Evolutionary conservation across 257 asterid genomes (phyloP), one percentile per base, ranked within the genome.

Genomic region (Coffea eugenioides): DNA sequence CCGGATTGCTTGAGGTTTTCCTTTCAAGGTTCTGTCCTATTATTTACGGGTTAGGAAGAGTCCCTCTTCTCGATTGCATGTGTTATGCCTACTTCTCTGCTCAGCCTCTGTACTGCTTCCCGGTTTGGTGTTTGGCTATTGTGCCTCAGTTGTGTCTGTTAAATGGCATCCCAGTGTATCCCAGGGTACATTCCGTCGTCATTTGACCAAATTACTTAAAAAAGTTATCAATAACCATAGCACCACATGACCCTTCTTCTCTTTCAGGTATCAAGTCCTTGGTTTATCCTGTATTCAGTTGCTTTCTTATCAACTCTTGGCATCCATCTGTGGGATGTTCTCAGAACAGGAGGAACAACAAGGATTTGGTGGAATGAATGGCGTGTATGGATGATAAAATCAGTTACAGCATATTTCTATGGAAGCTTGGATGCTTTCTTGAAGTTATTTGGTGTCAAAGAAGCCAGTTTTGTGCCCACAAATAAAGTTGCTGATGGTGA

Each of bases 371-470:
- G 87, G 69, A 87, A 86, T 23, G 96, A 88, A 64, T 80, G 84
- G 73, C 77, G 93, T 18, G 80, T 87, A 41, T 91, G 96, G 96
- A 85, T 91, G 96, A 88, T 88, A 88, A 89, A 85, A 75, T 85
- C 88, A 0, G 85, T 85, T 9, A 67, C 92, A 45, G 79, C 86
- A 74, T 88, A 87, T 82, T 75, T 86, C 39, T 88, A 80, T 57
- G 96, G 87, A 59, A 62, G 81, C 8, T 12, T 91, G 67, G 79
- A 87, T 68, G 91, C 88, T 9, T 6, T 84, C 41, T 4, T 84
- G 83, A 89, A 89, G 71, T 71, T 41, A 1, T 2, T 81, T 43
- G 92, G 92, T 2, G 54, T 81, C 2, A 80, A 72, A 34, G 77
- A 90, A 77, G 91, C 94, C 72, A 81, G 80, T 52, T 91, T 91